Conservation (phyloP, 768 basidiomycete genomes). For the Leccinum truebloodii region DNA sequence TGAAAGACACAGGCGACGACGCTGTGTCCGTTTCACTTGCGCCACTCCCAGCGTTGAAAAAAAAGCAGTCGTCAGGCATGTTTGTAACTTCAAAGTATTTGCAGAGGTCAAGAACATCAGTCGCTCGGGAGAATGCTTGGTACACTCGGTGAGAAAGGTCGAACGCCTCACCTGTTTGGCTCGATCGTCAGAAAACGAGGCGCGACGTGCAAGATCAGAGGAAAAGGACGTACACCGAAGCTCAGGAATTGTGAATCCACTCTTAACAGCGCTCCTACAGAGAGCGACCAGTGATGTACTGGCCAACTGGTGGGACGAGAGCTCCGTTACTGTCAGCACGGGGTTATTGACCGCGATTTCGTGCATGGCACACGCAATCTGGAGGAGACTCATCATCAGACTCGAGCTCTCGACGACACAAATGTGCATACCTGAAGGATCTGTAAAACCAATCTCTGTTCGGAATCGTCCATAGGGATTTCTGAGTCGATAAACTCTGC, state of each 20-base stretch:
- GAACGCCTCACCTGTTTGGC: constrained; percentile 10
- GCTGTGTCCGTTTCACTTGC: background rate
- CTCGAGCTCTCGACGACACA: background rate
- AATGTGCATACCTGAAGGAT: constrained; percentile 20
- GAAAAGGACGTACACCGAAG: constrained; percentile 17
- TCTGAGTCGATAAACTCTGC: constrained; percentile 10
- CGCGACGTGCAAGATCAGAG: background rate
- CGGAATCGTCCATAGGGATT: background rate
- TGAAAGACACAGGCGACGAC: too few relatives aligned
- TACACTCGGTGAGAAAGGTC: constrained; percentile 2
- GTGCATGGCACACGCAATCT: constrained; percentile 28
- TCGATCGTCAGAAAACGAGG: constrained; percentile 3
- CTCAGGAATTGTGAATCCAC: background rate
- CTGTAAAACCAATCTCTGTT: constrained; percentile 21
- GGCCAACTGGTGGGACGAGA: constrained; percentile 12
- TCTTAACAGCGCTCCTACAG: constrained; percentile 4
- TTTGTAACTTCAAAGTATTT: constrained; percentile 2
- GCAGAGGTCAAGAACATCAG: constrained; percentile 4
- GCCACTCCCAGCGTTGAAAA: background rate
- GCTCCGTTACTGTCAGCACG: constrained; percentile 6
- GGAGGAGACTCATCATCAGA: constrained; percentile 1
- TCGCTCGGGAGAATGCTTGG: constrained; percentile 3
- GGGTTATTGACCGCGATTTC: constrained; percentile 23
- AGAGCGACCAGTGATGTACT: constrained; percentile 8
- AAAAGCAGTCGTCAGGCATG: background rate